A percentile compares a stretch with the other conserved stretches of the same genome.
Conservation (phyloP, 1,284 basidiomycete genomes). For the Flammula alnicola region DNA sequence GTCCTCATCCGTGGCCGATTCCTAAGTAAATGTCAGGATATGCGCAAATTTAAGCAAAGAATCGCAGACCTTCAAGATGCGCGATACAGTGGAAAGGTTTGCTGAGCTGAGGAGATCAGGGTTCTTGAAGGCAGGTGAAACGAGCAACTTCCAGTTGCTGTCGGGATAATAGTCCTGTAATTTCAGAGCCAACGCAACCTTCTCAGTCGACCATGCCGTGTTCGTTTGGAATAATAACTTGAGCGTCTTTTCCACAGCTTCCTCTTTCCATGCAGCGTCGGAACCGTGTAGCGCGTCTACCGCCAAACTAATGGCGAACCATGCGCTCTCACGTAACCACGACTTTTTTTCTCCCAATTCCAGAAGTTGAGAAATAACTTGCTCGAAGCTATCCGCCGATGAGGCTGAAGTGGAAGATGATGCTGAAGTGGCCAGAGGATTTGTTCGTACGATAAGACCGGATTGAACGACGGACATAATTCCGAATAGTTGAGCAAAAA, state of each 20-base stretch:
- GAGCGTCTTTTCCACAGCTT: slow-evolving; percentile 61
- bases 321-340: slow-evolving; percentile 92
- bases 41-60: slow-evolving; percentile 6
- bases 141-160: slow-evolving; percentile 70
- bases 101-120: slow-evolving; percentile 65
- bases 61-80: slow-evolving; percentile 72
- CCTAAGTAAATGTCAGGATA: slow-evolving; percentile 41
- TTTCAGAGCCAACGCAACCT: slow-evolving; percentile 80
- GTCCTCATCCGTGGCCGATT: slow-evolving; percentile 62
- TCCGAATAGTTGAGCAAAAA: slow-evolving; percentile 94
- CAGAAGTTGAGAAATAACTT: slow-evolving; percentile 70
- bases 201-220: slow-evolving; percentile 84
- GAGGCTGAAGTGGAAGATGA: slow-evolving; percentile 59
- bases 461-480: slow-evolving; percentile 84
- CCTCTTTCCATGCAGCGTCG: slow-evolving; percentile 71
- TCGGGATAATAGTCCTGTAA: slow-evolving; percentile 65
- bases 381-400: slow-evolving; percentile 62
- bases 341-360: slow-evolving; percentile 82
- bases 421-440: slow-evolving; percentile 54
- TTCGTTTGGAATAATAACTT: slow-evolving; percentile 58
- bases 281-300: slow-evolving; percentile 63
- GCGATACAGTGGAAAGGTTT: slow-evolving; percentile 79
- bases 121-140: slow-evolving; percentile 82
- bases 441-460: slow-evolving; percentile 70
- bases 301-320: slow-evolving; percentile 80